These are phyloP conservation scores for Quercus robur DNA, from an alignment of 306 rosid species.

Conservation along the genomic window DNA sequence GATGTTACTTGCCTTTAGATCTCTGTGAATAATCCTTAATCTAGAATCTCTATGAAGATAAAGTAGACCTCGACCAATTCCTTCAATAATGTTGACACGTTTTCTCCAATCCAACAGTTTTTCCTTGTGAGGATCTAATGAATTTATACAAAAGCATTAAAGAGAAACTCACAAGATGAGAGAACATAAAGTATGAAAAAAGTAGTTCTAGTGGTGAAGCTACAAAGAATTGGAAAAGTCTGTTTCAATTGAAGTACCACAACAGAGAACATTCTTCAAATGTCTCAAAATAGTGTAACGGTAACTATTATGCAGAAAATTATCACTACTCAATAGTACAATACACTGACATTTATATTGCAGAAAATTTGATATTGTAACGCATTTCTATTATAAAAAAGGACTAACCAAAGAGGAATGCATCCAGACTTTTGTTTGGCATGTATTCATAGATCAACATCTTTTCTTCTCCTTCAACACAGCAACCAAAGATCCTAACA, in stretches of 20 bases:
- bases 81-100: constrained; percentile 14
- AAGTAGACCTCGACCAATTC: constrained; percentile 9
- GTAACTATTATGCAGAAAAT: too few species aligned
- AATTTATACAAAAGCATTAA: not conserved
- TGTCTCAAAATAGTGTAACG: too few species aligned
- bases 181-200: not conserved
- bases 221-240: too few species aligned
- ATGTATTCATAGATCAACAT: constrained; percentile 45
- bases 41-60: constrained; percentile 21
- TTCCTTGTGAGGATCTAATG: constrained; percentile 22
- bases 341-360: not conserved
- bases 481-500: constrained; percentile 42
- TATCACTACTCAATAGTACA: too few species aligned
- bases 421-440: constrained; percentile 50
- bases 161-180: not conserved
- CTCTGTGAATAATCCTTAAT: constrained; percentile 17
- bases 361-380: not conserved
- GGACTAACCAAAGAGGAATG: constrained; percentile 39
- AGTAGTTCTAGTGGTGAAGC: not conserved
- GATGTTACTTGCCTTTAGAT: constrained; percentile 14
- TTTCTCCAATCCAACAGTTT: constrained; percentile 19
- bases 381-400: not conserved
- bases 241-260: not conserved
- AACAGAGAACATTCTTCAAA: too few species aligned
- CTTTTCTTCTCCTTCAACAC: constrained; percentile 36